Evolutionary conservation across 352 stramenopile genomes (phyloP).

Genomic region (Phytopythium delawarense): DNA sequence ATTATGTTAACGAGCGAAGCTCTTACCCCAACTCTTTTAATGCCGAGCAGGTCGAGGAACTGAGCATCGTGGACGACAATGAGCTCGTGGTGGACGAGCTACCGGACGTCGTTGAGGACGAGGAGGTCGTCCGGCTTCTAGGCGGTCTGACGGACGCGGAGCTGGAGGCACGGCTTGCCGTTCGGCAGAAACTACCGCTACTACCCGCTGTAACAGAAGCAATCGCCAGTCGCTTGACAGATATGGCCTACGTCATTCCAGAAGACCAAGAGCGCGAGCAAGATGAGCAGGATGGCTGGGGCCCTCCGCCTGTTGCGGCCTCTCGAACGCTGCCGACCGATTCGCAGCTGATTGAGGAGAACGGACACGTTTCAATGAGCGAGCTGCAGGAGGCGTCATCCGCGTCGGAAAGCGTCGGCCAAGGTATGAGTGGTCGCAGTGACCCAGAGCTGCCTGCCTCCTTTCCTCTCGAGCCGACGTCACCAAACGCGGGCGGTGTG

Average conservation of each 20-base stretch:
- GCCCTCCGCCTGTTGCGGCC: not conserved
- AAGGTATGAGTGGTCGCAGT: not conserved
- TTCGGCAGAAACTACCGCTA: conserved; percentile 33
- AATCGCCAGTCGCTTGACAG: conserved; percentile 16
- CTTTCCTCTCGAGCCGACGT: not conserved
- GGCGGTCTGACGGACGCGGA: conserved; percentile 15
- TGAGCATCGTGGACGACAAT: conserved; percentile 48
- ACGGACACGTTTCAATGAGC: conserved; percentile 30
- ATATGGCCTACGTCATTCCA: conserved; percentile 57
- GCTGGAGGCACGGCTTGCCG: conserved; percentile 41
- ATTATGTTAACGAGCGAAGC: not conserved
- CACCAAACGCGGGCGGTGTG: not conserved
- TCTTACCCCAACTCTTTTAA: not conserved
- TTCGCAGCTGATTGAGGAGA: conserved; percentile 71
- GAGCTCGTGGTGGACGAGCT: conserved; percentile 38
- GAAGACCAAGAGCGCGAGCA: conserved; percentile 55
- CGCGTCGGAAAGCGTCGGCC: not conserved
- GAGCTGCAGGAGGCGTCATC: conserved; percentile 18
- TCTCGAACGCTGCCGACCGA: conserved; percentile 27
- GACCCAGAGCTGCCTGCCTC: not conserved
- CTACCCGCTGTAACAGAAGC: conserved; percentile 1
- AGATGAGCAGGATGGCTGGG: conserved; percentile 57
- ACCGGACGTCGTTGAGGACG: conserved; percentile 26
- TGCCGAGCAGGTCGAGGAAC: conserved; percentile 24
- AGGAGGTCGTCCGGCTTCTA: conserved; percentile 24